A percentile compares a stretch with the other conserved stretches of the same genome.
phyloP scores from a whole-genome alignment of 805 yeast genomes.

The Ogataea trehaloabstinens region DNA sequence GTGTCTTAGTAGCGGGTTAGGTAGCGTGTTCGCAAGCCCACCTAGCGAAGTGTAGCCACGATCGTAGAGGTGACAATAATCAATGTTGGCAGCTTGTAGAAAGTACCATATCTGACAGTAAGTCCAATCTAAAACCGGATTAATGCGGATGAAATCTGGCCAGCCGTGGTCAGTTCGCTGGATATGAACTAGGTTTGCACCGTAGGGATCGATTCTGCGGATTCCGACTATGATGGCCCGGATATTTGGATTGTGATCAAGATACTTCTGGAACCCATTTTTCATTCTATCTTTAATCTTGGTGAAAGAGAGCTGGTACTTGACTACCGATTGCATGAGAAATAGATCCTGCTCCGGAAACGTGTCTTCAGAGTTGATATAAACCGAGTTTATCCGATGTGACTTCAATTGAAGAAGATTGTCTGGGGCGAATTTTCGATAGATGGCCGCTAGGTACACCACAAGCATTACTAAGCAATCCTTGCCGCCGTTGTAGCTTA shows the following conservation, averaged over 20 bases:
- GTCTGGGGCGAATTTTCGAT: constrained; percentile 16
- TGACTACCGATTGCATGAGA: constrained; percentile 49
- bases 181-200: constrained; percentile 52
- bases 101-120: constrained; percentile 86
- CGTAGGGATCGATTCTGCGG: constrained; percentile 84
- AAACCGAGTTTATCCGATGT: constrained; percentile 49
- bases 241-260: constrained; percentile 50
- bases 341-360: constrained; percentile 71
- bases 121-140: constrained; percentile 88
- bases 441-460: constrained; percentile 59
- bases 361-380: constrained; percentile 70
- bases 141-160: constrained; percentile 83
- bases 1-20: constrained; percentile 58
- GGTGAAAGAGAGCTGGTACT: constrained; percentile 54
- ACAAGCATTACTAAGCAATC: constrained; percentile 90
- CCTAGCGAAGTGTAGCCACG: constrained; percentile 89
- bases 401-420: constrained; percentile 13
- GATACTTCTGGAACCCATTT: constrained; percentile 65
- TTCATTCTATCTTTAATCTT: constrained; percentile 50
- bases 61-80: constrained; percentile 77
- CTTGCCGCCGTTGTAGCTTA: constrained; percentile 95
- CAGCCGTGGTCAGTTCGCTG: constrained; percentile 86
- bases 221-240: constrained; percentile 85
- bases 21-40: constrained; percentile 65
- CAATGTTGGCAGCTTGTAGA: constrained; percentile 52